Evolutionary conservation across 2,329 filamentous ascomycete genomes (phyloP).

Genomic region (Scytalidium lignicola): DNA sequence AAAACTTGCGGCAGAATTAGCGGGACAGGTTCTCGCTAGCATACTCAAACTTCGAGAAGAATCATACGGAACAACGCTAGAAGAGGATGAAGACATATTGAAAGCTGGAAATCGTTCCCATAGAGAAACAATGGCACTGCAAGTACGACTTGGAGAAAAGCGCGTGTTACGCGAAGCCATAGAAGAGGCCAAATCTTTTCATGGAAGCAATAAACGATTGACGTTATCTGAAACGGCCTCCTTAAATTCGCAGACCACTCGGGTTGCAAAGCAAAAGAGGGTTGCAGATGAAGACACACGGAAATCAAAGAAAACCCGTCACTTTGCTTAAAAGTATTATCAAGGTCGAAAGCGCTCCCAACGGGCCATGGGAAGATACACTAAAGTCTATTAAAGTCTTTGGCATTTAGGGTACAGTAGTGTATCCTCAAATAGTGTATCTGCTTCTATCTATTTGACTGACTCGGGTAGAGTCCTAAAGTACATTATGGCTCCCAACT

Average conservation of each 20-base stretch:
- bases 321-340: background rate
- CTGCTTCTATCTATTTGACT: background rate
- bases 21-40: constrained; percentile 32
- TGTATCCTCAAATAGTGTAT: background rate
- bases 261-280: background rate
- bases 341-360: too few species aligned
- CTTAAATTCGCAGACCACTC: background rate
- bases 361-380: too few species aligned
- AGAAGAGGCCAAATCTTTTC: constrained; percentile 27
- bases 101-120: constrained; percentile 23
- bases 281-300: background rate
- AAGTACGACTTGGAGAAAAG: constrained; percentile 62
- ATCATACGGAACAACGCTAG: constrained; percentile 49
- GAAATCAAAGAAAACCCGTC: background rate
- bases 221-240: constrained; percentile 11
- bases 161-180: constrained; percentile 46
- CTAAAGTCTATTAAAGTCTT: too few species aligned
- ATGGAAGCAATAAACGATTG: constrained; percentile 27
- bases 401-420: background rate
- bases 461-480: constrained; percentile 14
- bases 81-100: constrained; percentile 41
- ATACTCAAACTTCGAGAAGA: constrained; percentile 34
- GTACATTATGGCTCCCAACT: constrained; percentile 22
- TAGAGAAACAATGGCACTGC: constrained; percentile 46
- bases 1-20: constrained; percentile 35